Evolutionary conservation across 164 flowering plant species (phyloP), one percentile per base, ranked within the genome.

Genomic region (Saururus chinensis): DNA sequence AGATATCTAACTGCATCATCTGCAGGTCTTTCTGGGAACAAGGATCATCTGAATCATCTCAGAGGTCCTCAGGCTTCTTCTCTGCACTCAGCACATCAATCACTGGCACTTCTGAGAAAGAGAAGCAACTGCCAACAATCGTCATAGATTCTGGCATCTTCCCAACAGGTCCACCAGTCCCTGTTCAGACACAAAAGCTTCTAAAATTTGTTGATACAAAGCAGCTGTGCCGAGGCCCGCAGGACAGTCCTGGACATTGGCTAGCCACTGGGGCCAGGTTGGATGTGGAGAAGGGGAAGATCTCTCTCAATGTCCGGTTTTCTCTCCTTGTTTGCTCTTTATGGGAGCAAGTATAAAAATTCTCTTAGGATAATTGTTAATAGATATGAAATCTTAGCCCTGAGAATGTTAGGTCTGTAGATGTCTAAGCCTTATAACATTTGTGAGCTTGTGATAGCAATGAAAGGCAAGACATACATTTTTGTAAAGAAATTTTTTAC

Each of bases 171-270:
- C 95, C 98, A 0, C 98, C 96, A 1, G 77, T 73, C 66, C 74
- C 82, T 6, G 69, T 73, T 17, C 79, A 74, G 35, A 63, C 75
- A 13, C 80, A 71, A 45, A 92, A 81, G 82, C 72, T 80, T 42
- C 19, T 77, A 64, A 83, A 69, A 61, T 79, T 78, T 64, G 91
- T 89, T 25, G 92, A 92, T 24, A 72, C 67, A 51, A 59, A 85
- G 14, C 77, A 92, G 56, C 11, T 84, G 53, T 82, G 85, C 56
- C 73, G 74, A 68, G 95, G 98, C 30, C 86, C 96, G 1, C 79
- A 76, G 57, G 88, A 92, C 60, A 75, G 75, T 66, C 96, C 98
- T 0, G 95, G 96, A 12, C 80, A 87, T 73, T 92, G 96, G 96
- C 40, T 89, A 40, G 92, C 84, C 11, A 92, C 89, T 3, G 98